Conservation (phyloP, 164 flowering plant genomes). For the Magnolia sinica region DNA sequence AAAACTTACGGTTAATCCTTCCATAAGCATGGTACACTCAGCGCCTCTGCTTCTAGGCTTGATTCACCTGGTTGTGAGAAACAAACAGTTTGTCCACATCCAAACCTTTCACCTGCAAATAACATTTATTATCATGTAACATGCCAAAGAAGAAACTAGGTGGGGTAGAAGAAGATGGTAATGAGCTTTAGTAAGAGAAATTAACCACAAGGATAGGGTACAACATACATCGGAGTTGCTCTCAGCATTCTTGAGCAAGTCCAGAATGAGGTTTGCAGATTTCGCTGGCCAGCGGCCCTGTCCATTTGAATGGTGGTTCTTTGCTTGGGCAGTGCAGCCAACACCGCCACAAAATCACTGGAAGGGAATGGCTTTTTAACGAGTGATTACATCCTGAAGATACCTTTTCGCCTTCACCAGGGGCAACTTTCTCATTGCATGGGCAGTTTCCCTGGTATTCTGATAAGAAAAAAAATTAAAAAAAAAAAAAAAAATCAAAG, state of each 20-base stretch:
- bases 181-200: background rate
- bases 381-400: slow-evolving; percentile 82
- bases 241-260: slow-evolving; percentile 93
- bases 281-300: slow-evolving; percentile 98
- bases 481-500: no score
- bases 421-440: slow-evolving; percentile 66
- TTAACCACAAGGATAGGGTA: background rate
- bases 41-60: slow-evolving; percentile 84
- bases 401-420: slow-evolving; percentile 81
- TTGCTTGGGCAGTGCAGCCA: slow-evolving; percentile 95
- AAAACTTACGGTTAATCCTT: slow-evolving; percentile 72
- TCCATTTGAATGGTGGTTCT: slow-evolving; percentile 86
- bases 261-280: slow-evolving; percentile 79
- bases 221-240: slow-evolving; percentile 85
- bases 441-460: slow-evolving; percentile 93
- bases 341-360: slow-evolving; percentile 90
- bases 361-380: slow-evolving; percentile 94
- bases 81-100: slow-evolving; percentile 73
- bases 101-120: slow-evolving; percentile 68
- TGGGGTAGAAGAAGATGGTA: background rate
- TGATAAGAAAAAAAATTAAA: slow-evolving; percentile 19
- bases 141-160: background rate
- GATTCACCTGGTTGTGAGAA: slow-evolving; percentile 86
- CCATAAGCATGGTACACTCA: slow-evolving; percentile 92
- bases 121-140: background rate